Evolutionary conservation across 2,329 filamentous ascomycete genomes (phyloP).

Genomic region (Thielaviopsis punctulata): DNA sequence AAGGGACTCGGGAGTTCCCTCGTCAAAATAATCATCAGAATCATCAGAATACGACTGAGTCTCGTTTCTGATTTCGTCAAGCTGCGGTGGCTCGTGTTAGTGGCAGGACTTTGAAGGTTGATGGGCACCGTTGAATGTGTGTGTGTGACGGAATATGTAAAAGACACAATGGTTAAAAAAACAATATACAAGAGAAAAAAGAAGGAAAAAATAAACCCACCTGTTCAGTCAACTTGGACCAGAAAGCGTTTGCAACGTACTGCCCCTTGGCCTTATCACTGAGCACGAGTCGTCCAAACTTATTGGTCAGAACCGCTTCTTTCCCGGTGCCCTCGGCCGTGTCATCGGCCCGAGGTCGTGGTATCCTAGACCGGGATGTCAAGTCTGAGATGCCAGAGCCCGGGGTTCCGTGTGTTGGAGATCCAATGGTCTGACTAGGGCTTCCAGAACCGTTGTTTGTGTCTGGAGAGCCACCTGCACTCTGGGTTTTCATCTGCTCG

Average conservation of each 20-base stretch:
- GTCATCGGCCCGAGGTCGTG: background rate
- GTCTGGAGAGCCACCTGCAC: conserved; percentile 6
- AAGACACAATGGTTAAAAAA: no score
- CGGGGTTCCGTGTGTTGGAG: conserved; percentile 5
- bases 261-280: conserved; percentile 12
- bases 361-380: background rate
- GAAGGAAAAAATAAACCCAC: conserved; percentile 22
- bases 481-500: conserved; percentile 22
- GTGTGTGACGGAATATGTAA: no score
- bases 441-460: background rate
- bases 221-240: conserved; percentile 61
- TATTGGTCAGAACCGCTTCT: conserved; percentile 7
- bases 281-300: conserved; percentile 12
- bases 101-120: no score
- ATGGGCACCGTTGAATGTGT: no score
- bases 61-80: conserved; percentile 26
- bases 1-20: conserved; percentile 29
- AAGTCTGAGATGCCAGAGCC: conserved; percentile 1
- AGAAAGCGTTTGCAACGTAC: conserved; percentile 64
- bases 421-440: conserved; percentile 1
- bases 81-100: conserved; percentile 15
- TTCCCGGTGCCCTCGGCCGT: conserved; percentile 1
- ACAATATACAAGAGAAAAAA: background rate
- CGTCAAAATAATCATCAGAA: conserved; percentile 39
- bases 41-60: conserved; percentile 24